Conservation (phyloP, 176 grass and related monocot genomes). For the Pontederia crassipes region DNA sequence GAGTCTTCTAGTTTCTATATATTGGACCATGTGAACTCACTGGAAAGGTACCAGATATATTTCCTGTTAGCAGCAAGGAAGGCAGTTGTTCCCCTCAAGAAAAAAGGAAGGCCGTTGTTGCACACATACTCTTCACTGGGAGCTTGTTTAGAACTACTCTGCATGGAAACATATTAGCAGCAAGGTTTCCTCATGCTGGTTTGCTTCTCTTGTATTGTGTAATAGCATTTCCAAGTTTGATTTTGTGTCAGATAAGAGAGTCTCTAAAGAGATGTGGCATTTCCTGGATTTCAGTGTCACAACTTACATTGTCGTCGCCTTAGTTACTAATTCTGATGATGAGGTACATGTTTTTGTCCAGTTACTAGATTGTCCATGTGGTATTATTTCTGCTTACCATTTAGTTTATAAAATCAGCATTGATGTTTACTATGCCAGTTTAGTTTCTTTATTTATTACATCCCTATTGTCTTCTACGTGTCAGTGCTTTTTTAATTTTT, state of each 20-base stretch:
- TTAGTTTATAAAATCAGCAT: no score
- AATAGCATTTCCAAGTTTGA: neutral
- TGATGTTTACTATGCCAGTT: no score
- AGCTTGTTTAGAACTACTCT: constrained; percentile 85
- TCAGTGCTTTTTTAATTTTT: no score
- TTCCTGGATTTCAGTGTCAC: constrained; percentile 33
- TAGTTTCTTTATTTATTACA: no score
- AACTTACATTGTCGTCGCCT: constrained; percentile 63
- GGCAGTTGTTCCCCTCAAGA: constrained; percentile 16
- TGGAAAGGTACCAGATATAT: constrained; percentile 68
- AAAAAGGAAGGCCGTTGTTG: constrained; percentile 37
- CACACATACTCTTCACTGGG: constrained; percentile 82
- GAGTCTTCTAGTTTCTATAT: neutral
- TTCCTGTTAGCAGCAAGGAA: constrained; percentile 76
- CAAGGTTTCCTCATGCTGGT: constrained; percentile 2
- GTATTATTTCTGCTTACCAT: no score
- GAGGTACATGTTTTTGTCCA: constrained; percentile 37
- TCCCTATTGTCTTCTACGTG: no score
- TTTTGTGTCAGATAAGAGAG: constrained; percentile 49
- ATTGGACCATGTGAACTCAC: neutral
- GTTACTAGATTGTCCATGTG: neutral
- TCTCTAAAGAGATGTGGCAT: constrained; percentile 83
- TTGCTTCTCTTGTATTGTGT: neutral
- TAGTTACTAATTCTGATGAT: constrained; percentile 71
- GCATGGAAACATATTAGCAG: constrained; percentile 73